Percentiles rank a stretch among this genome's conserved stretches.
These are phyloP conservation scores for Vicia faba DNA, from an alignment of 306 rosid genomes.

Conservation along the genomic window DNA sequence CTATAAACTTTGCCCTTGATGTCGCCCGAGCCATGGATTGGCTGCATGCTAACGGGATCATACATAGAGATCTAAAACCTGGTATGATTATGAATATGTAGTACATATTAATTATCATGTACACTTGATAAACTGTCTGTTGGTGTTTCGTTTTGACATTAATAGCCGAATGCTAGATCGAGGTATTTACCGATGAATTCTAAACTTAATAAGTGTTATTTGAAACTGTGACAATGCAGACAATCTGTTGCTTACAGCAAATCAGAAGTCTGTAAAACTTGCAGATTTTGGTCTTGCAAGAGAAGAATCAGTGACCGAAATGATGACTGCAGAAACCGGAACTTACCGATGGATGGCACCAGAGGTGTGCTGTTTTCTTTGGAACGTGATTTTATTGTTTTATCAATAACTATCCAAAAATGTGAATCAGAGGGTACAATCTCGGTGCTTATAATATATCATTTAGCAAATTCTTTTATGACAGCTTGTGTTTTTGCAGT, in stretches of 20 bases:
- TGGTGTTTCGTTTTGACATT: not conserved
- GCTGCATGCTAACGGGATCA: constrained; percentile 95
- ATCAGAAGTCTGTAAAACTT: constrained; percentile 85
- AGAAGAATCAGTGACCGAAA: constrained; percentile 94
- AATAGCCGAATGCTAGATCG: constrained; percentile 8
- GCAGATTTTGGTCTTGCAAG: constrained; percentile 98
- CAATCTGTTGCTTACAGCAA: constrained; percentile 84
- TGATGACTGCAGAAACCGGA: constrained; percentile 99
- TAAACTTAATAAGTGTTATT: constrained; percentile 6
- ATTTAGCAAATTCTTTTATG: constrained; percentile 1
- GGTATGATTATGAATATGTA: constrained; percentile 49
- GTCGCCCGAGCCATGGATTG: constrained; percentile 97
- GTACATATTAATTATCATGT: not conserved
- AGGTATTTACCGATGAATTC: constrained; percentile 3
- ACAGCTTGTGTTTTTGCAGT: constrained; percentile 48
- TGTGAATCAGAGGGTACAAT: not conserved
- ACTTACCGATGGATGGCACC: constrained; percentile 99
- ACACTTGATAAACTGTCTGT: constrained; percentile 3
- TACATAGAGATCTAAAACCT: constrained; percentile 96
- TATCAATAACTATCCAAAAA: not conserved
- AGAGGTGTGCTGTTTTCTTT: constrained; percentile 57
- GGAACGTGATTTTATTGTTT: not conserved
- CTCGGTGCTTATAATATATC: too few relatives aligned
- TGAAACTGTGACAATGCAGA: constrained; percentile 55
- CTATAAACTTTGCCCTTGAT: constrained; percentile 79